A percentile compares a stretch with the other conserved stretches of the same genome.
These are phyloP conservation scores for Tuber melanosporum DNA, from an alignment of 495 filamentous ascomycete species.

Conservation along the genomic window DNA sequence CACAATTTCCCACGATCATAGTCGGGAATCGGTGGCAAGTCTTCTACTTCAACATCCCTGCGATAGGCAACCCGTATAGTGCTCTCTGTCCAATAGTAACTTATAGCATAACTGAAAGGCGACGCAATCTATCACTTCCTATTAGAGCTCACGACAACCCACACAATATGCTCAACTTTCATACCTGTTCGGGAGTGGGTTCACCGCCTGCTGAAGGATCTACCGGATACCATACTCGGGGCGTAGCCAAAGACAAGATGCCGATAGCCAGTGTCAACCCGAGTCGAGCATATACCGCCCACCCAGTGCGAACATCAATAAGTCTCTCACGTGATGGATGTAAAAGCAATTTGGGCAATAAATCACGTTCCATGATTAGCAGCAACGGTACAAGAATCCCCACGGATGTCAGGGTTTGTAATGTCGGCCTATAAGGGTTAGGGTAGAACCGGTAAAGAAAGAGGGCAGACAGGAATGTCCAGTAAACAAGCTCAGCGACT, in stretches of 20 bases:
- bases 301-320: constrained; percentile 30
- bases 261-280: constrained; percentile 24
- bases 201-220: constrained; percentile 28
- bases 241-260: constrained; percentile 31
- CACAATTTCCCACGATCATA: constrained; percentile 39
- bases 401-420: constrained; percentile 27
- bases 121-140: constrained; percentile 23
- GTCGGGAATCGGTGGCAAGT: constrained; percentile 31
- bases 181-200: constrained; percentile 31
- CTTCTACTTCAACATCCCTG: constrained; percentile 31
- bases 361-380: constrained; percentile 31
- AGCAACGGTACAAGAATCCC: constrained; percentile 29
- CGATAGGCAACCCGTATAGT: constrained; percentile 28
- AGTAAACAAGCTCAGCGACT: constrained; percentile 34
- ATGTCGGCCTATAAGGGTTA: constrained; percentile 30
- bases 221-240: constrained; percentile 39
- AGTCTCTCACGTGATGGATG: constrained; percentile 31
- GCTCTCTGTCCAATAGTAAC: constrained; percentile 34
- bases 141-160: neutral
- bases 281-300: constrained; percentile 27
- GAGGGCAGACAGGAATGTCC: constrained; percentile 24
- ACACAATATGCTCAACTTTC: neutral
- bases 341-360: constrained; percentile 38
- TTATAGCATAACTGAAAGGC: constrained; percentile 33
- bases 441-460: constrained; percentile 39